Base-by-base conservation (phyloP, 768 basidiomycete species). In the Agaricus bisporus region DNA sequence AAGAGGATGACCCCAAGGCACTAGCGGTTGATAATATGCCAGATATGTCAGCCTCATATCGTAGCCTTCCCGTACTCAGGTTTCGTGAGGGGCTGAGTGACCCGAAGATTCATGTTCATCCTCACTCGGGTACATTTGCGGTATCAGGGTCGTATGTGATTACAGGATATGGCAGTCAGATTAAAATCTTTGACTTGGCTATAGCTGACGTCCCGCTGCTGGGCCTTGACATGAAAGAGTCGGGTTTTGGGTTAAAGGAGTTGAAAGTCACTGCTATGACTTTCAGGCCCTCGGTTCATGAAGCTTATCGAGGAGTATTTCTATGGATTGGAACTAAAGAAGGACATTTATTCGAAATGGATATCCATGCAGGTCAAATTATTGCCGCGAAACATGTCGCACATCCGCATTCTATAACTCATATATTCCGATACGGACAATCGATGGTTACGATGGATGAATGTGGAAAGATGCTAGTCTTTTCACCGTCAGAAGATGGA, bases 301-400 rank as follows among this genome's bases (percentile, higher is more conserved):
- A 68, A n/a, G 68, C 58, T 0, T 80, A 85, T 49, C 72, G 77
- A 15, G 90, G 88, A 2, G 73, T 73, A 28, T 75, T 80, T 51
- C 60, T 93, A 2, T 98, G 95, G 95, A 70, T 86, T 10, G 95
- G 95, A 4, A 91, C 91, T 26, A 93, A 89, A 70, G 92, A 95
- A 22, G 95, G 95, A 0, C 83, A 88, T 65, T 55, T 99, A 22
- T 76, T 86, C 59, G 94, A 97, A 72, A 59, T 95, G 51, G 91
- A 98, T 62, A 72, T 88, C 37, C 68, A 77, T 49, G 81, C 76
- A 2, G 86, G 84, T 0, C 59, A 60, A 4, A 66, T 92, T 17
- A 73, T 74, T 1, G 82, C 80, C 12, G 70, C 75, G 29, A 88
- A 84, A 56, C 72, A 76, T 35, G 72, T 74, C 11, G 80, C 79